These are phyloP conservation scores for Naganishia antarctica DNA, from an alignment of 768 basidiomycete genomes.

Conservation along the genomic window DNA sequence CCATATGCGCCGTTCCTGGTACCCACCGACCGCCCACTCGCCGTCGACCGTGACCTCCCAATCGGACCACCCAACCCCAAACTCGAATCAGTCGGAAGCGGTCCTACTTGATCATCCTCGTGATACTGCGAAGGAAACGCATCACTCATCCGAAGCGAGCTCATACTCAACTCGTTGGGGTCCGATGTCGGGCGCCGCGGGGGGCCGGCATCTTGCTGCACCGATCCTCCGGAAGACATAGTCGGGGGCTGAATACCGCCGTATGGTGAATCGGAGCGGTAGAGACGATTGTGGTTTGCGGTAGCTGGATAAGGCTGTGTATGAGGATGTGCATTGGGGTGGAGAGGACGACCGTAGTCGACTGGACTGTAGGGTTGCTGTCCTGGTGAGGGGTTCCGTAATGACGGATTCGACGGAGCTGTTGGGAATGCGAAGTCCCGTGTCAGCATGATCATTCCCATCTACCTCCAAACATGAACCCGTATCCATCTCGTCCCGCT, in stretches of 20 bases:
- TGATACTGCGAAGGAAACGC: background rate
- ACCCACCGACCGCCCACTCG: background rate
- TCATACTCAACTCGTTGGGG: background rate
- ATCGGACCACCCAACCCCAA: background rate
- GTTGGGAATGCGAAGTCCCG: background rate
- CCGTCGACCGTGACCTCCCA: background rate
- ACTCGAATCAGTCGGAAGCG: background rate
- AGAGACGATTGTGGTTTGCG: background rate
- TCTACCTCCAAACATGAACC: background rate
- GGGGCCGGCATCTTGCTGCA: background rate
- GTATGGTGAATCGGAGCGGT: background rate
- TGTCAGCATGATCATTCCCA: too few species aligned
- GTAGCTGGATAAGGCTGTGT: slow-evolving; percentile 2
- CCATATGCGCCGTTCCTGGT: background rate
- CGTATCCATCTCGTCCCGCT: background rate
- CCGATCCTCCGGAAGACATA: background rate
- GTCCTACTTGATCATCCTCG: slow-evolving; percentile 7
- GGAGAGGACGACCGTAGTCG: background rate
- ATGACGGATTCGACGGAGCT: background rate
- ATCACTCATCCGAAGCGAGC: background rate
- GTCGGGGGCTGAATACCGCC: background rate
- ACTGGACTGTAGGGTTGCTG: slow-evolving; percentile 3
- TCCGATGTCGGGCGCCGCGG: background rate
- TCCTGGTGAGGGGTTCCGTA: background rate
- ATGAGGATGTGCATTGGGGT: background rate